phyloP scores from a whole-genome alignment of 495 filamentous ascomycete genomes.

The Penicillium pancosmium region DNA sequence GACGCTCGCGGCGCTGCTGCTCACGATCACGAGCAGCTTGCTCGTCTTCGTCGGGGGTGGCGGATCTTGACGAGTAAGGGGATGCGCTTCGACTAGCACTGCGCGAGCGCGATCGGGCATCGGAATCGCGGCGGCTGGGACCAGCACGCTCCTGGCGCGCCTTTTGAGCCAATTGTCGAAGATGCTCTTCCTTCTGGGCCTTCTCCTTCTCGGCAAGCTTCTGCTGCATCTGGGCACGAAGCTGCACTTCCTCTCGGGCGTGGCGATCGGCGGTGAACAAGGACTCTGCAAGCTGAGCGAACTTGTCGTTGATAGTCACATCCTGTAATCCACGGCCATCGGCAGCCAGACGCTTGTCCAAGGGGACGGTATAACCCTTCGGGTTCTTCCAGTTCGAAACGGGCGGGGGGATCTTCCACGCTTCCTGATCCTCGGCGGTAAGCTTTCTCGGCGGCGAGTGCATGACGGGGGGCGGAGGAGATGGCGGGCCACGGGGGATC shows the following conservation, averaged over 20 bases:
- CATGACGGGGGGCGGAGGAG: constrained; percentile 90
- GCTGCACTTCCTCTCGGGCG: constrained; percentile 91
- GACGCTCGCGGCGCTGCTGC: constrained; percentile 73
- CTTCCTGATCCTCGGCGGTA: constrained; percentile 95
- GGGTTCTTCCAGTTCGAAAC: constrained; percentile 99
- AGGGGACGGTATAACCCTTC: constrained; percentile 94
- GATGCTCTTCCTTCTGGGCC: constrained; percentile 86
- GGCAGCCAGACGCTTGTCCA: constrained; percentile 96
- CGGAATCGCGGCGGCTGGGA: constrained; percentile 46
- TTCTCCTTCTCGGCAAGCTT: constrained; percentile 96
- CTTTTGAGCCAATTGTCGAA: constrained; percentile 87
- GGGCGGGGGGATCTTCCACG: constrained; percentile 92
- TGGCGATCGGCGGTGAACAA: constrained; percentile 93
- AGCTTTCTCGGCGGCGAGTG: constrained; percentile 94
- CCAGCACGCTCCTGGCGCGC: constrained; percentile 78
- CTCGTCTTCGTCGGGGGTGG: constrained; percentile 62
- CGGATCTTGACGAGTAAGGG: constrained; percentile 61
- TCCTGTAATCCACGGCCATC: constrained; percentile 93
- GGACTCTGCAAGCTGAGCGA: constrained; percentile 93
- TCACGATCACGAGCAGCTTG: constrained; percentile 73
- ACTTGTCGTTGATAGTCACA: constrained; percentile 98
- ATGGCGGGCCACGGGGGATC: constrained; percentile 92
- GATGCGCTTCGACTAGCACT: constrained; percentile 56
- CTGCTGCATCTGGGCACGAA: constrained; percentile 94
- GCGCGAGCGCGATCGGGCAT: constrained; percentile 34